Conservation (phyloP, 192 early-diverging fungal genomes). For the Neocallimastix lanati region DNA sequence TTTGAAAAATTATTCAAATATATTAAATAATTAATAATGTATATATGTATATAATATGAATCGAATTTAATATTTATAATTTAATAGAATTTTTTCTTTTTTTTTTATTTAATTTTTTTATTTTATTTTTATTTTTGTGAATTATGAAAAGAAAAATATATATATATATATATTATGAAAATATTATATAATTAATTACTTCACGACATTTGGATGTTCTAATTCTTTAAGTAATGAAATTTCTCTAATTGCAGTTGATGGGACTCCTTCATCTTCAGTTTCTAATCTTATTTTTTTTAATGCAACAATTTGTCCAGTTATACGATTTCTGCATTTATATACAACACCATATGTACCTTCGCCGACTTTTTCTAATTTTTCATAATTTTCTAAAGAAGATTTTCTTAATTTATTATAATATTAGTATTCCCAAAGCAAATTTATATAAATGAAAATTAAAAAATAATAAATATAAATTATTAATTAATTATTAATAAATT, state of each 20-base stretch:
- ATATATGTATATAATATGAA: no score
- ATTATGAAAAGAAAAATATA: no score
- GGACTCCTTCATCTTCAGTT: constrained; percentile 14
- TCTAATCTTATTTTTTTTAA: constrained; percentile 47
- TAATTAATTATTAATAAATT: no score
- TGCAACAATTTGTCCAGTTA: constrained; percentile 40
- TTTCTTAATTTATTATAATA: neutral
- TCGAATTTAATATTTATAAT: no score
- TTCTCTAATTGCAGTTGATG: constrained; percentile 69
- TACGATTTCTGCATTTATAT: constrained; percentile 44
- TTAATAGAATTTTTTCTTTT: no score
- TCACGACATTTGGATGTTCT: constrained; percentile 65
- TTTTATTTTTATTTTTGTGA: no score
- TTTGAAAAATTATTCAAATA: no score
- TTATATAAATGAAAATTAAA: no score
- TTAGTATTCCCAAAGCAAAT: no score
- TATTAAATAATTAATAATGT: no score
- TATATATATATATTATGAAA: neutral
- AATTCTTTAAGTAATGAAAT: constrained; percentile 75
- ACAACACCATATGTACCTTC: constrained; percentile 74
- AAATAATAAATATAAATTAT: no score
- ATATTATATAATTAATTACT: constrained; percentile 20
- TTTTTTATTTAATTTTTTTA: no score
- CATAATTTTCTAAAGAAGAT: constrained; percentile 25
- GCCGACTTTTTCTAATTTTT: constrained; percentile 61